phyloP scores from a whole-genome alignment of 768 basidiomycete genomes.

The Trametes cubensis region DNA sequence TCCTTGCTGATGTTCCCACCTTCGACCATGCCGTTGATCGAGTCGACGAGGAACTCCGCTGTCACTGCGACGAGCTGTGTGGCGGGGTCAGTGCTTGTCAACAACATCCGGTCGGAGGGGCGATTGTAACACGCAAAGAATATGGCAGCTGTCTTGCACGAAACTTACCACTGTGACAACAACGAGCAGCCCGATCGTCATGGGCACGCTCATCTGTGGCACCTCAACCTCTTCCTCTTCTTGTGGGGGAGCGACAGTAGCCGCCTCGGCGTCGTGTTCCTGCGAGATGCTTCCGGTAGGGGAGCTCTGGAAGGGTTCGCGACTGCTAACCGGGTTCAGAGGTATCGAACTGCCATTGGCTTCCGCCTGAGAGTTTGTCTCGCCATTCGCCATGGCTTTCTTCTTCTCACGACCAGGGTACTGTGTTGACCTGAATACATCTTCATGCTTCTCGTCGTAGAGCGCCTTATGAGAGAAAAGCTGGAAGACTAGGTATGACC shows the following conservation, averaged over 20 bases:
- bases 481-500: slow-evolving; percentile 54
- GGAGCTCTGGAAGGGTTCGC: slow-evolving; percentile 17
- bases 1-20: slow-evolving; percentile 64
- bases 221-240: slow-evolving; percentile 36
- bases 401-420: slow-evolving; percentile 24
- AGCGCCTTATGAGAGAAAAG: slow-evolving; percentile 58
- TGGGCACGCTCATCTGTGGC: slow-evolving; percentile 39
- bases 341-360: slow-evolving; percentile 18
- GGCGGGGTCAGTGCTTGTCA: slow-evolving; percentile 1
- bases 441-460: slow-evolving; percentile 41
- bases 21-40: slow-evolving; percentile 73
- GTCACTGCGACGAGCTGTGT: slow-evolving; percentile 52
- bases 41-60: slow-evolving; percentile 71
- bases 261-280: slow-evolving; percentile 21
- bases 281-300: slow-evolving; percentile 1
- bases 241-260: background rate
- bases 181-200: slow-evolving; percentile 39
- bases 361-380: background rate
- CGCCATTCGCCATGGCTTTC: slow-evolving; percentile 1
- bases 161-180: slow-evolving; percentile 44
- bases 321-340: background rate
- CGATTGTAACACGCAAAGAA: background rate
- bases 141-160: too few species aligned
- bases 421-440: slow-evolving; percentile 30
- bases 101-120: background rate